Conservation (phyloP, 2,329 filamentous ascomycete genomes). For the Ilyonectria sp. region DNA sequence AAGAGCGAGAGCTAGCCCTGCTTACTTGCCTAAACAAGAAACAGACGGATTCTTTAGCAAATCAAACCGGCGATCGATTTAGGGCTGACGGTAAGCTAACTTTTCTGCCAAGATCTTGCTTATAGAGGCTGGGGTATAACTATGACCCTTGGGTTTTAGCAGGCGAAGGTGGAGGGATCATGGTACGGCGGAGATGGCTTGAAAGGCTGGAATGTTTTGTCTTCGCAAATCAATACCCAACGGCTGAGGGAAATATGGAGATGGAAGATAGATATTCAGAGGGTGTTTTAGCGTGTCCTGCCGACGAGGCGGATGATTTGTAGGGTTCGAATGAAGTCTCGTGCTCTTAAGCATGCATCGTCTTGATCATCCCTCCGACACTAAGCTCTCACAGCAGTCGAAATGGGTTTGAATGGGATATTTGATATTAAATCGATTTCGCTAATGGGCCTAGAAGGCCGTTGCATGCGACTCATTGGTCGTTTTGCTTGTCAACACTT, state of each 20-base stretch:
- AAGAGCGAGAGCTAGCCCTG: not conserved
- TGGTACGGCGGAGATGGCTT: not conserved
- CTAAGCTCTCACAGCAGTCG: no score
- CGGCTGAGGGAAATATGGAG: not conserved
- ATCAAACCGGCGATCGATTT: not conserved
- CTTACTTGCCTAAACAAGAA: constrained; percentile 8
- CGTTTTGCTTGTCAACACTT: not conserved
- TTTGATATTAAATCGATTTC: not conserved
- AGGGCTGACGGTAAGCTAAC: not conserved
- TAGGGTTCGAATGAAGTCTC: not conserved
- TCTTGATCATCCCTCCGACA: not conserved
- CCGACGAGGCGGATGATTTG: not conserved
- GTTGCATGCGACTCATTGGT: not conserved
- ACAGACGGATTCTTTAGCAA: not conserved
- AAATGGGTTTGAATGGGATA: not conserved
- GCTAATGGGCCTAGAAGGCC: not conserved
- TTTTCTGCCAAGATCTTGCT: not conserved
- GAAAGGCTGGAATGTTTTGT: not conserved
- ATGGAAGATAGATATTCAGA: not conserved
- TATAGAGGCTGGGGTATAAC: not conserved
- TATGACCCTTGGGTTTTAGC: not conserved
- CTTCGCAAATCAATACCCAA: not conserved
- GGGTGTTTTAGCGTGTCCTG: not conserved
- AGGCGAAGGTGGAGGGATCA: not conserved
- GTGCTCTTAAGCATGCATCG: not conserved